A percentile compares a stretch with the other conserved stretches of the same genome.
These are phyloP conservation scores for Aspergillus carbonarius DNA, from an alignment of 2,329 filamentous ascomycete species.

Conservation along the genomic window DNA sequence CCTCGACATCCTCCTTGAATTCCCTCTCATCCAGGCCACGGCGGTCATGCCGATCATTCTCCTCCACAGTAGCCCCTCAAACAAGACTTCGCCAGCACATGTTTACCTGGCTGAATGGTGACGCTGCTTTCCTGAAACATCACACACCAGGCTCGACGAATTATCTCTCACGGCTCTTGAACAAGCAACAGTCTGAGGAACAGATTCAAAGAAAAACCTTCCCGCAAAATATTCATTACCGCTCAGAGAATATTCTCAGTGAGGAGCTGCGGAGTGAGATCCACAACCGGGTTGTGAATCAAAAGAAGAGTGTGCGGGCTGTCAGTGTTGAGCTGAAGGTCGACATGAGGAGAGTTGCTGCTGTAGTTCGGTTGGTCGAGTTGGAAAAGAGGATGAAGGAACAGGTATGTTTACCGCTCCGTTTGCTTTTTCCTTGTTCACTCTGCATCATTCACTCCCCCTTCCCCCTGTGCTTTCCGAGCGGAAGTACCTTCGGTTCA, in stretches of 20 bases:
- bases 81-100: slow-evolving; percentile 56
- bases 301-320: slow-evolving; percentile 68
- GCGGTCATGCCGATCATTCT: slow-evolving; percentile 32
- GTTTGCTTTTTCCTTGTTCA: slow-evolving; percentile 7
- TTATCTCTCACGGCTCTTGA: slow-evolving; percentile 22
- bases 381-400: slow-evolving; percentile 75
- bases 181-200: slow-evolving; percentile 9
- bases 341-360: slow-evolving; percentile 79
- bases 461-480: slow-evolving; percentile 4
- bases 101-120: slow-evolving; percentile 57
- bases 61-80: slow-evolving; percentile 33
- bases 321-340: slow-evolving; percentile 76
- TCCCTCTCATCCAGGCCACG: slow-evolving; percentile 14
- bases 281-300: slow-evolving; percentile 64
- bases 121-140: slow-evolving; percentile 32
- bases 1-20: slow-evolving; percentile 12
- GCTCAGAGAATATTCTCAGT: slow-evolving; percentile 70
- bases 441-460: slow-evolving; percentile 2
- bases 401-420: slow-evolving; percentile 60
- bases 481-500: slow-evolving; percentile 9
- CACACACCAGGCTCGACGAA: slow-evolving; percentile 34
- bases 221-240: slow-evolving; percentile 70
- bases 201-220: slow-evolving; percentile 47
- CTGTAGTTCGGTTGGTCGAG: slow-evolving; percentile 80
- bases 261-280: slow-evolving; percentile 72